Percentiles rank a stretch among this genome's conserved stretches.
These are phyloP conservation scores for Candida ascalaphidarum DNA, from an alignment of 805 yeast species.

Conservation along the genomic window DNA sequence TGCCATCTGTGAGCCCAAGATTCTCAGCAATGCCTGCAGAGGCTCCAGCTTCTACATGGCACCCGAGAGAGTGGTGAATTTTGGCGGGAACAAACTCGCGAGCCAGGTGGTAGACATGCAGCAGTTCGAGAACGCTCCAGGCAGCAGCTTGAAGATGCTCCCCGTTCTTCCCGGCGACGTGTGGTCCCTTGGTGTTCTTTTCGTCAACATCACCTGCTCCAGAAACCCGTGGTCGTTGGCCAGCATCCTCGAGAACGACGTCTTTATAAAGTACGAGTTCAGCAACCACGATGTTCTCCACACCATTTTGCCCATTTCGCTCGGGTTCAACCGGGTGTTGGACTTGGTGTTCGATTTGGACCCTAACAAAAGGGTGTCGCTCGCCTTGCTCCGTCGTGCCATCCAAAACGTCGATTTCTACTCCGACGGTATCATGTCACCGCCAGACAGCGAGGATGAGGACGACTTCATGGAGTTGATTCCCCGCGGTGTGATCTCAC, in stretches of 20 bases:
- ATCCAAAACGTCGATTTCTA: conserved; percentile 26
- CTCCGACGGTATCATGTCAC: conserved; percentile 7
- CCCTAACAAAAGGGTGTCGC: conserved; percentile 39
- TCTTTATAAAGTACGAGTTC: conserved; percentile 56
- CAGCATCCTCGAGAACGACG: conserved; percentile 43
- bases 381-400: conserved; percentile 31
- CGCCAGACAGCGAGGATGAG: not conserved
- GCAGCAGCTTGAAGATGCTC: conserved; percentile 22
- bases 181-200: conserved; percentile 79
- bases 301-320: conserved; percentile 66
- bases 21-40: conserved; percentile 67
- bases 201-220: conserved; percentile 72
- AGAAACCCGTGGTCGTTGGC: conserved; percentile 92
- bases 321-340: conserved; percentile 48
- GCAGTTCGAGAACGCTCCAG: conserved; percentile 12
- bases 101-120: conserved; percentile 20
- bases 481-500: too few species aligned
- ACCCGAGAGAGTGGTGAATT: conserved; percentile 65
- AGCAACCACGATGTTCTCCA: conserved; percentile 43
- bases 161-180: conserved; percentile 77
- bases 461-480: too few species aligned
- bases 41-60: conserved; percentile 92
- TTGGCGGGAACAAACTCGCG: conserved; percentile 20
- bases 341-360: conserved; percentile 34
- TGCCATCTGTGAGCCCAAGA: conserved; percentile 51